Evolutionary conservation across 1,284 basidiomycete species (phyloP).

Genomic region (Rhodotorula sp.): DNA sequence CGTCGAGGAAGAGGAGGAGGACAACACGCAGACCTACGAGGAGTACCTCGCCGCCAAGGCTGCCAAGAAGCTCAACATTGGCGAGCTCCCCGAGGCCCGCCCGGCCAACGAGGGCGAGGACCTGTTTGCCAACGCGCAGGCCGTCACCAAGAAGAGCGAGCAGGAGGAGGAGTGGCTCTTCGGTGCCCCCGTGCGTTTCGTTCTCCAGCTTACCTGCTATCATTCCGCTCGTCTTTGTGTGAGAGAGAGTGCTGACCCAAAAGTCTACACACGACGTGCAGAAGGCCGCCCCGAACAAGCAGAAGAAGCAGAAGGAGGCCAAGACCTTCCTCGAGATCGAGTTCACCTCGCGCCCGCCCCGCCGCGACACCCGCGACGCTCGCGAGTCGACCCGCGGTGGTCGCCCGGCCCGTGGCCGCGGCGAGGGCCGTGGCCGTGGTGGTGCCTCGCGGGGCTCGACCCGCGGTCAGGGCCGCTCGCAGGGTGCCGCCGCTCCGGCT

Average conservation of each 20-base stretch:
- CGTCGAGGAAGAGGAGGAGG: slow-evolving; percentile 46
- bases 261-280: slow-evolving; percentile 10
- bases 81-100: slow-evolving; percentile 40
- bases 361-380: slow-evolving; percentile 15
- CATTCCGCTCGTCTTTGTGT: neutral
- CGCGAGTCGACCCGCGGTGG: slow-evolving; percentile 27
- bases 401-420: slow-evolving; percentile 26
- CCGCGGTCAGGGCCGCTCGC: slow-evolving; percentile 17
- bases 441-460: slow-evolving; percentile 25
- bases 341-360: slow-evolving; percentile 29
- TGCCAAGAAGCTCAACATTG: slow-evolving; percentile 35
- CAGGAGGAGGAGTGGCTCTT: slow-evolving; percentile 35
- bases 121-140: slow-evolving; percentile 23
- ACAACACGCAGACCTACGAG: slow-evolving; percentile 47
- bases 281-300: slow-evolving; percentile 39
- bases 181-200: slow-evolving; percentile 33
- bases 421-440: slow-evolving; percentile 35
- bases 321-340: slow-evolving; percentile 46
- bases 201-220: neutral
- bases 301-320: slow-evolving; percentile 42
- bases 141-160: slow-evolving; percentile 37
- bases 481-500: slow-evolving; percentile 25
- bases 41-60: slow-evolving; percentile 45
- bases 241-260: neutral
- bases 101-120: slow-evolving; percentile 45